Evolutionary conservation across 1,139 yeast species (phyloP), one percentile per base, ranked within the genome.

Genomic region (Saccharomyces hybrid): DNA sequence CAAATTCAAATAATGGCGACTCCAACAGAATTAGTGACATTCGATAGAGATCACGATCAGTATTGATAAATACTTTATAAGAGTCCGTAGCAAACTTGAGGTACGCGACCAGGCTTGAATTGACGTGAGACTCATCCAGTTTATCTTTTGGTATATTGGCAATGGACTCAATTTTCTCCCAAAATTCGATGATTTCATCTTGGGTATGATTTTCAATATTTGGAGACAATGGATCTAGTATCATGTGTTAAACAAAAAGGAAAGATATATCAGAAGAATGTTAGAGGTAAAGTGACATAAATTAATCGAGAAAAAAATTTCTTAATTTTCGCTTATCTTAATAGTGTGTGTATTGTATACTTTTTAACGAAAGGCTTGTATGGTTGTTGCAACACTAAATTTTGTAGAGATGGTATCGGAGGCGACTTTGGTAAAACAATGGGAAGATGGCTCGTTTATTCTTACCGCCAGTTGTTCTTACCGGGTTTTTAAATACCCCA

Each of bases 21-120:
- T 72, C 70, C 2, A 74, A 61, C 24, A 78, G 52, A 19, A 64
- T 60, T 7, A 72, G 56, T 1, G 70, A 73, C 57, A 72, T 64
- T 14, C 73, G 64, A 54, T 72, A 73, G 29, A 73, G 53, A 52
- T 71, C 75, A 47, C 65, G 69, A 53, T 73, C 76, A 3, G 68
- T 59, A 24, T 64, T 64, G 28, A 73, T 61, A 51, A 59, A 69
- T 24, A 64, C 65, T 44, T 65, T 63, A 50, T 71, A 64, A 46
- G 69, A 65, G 48, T 73, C 73, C 2, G 74, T 63, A 2, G 72
- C 67, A 1, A 61, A 53, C 52, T 73, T 72, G 31, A 73, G 47
- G 55, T 66, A 73, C 2, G 64, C 61, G 2, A 73, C 75, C 42
- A 73, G 63, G 4, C 59, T 60, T 3, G 69, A 52, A 59, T 73